phyloP scores from a whole-genome alignment of 768 basidiomycete genomes.

The Pleurotus djamor region DNA sequence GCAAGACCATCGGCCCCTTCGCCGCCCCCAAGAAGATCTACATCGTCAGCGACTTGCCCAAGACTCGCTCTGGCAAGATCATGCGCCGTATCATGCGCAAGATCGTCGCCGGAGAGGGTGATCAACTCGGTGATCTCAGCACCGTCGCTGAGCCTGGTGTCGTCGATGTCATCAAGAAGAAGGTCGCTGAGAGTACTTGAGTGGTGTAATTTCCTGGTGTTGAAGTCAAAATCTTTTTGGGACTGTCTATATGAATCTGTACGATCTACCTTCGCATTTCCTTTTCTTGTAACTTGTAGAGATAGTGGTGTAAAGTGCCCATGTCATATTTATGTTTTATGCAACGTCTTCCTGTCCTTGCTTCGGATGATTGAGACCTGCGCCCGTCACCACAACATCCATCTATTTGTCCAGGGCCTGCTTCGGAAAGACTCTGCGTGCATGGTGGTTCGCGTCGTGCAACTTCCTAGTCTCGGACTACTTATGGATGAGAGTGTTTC shows the following conservation, averaged over 20 bases:
- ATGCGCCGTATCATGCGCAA: slow-evolving; percentile 97
- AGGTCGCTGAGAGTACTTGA: slow-evolving; percentile 50
- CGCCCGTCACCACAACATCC: no score
- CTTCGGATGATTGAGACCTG: no score
- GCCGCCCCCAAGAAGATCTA: slow-evolving; percentile 94
- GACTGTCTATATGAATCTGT: background rate
- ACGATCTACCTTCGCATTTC: background rate
- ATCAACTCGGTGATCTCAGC: slow-evolving; percentile 93
- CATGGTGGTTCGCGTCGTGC: no score
- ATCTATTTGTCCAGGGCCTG: no score
- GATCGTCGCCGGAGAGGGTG: slow-evolving; percentile 91
- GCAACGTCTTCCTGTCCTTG: no score
- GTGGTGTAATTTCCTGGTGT: background rate
- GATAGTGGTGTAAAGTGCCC: no score
- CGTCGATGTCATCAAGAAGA: slow-evolving; percentile 83
- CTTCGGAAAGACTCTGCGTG: no score
- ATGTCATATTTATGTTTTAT: no score
- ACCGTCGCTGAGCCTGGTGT: slow-evolving; percentile 88
- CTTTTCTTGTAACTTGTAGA: background rate
- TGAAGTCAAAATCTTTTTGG: background rate
- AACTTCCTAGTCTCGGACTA: no score
- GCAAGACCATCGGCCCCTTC: slow-evolving; percentile 98
- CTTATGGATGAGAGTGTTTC: no score
- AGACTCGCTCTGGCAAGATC: slow-evolving; percentile 96
- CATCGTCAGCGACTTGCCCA: slow-evolving; percentile 83